Evolutionary conservation across 495 filamentous ascomycete genomes (phyloP).

Genomic region (Neurospora tetrasperma): DNA sequence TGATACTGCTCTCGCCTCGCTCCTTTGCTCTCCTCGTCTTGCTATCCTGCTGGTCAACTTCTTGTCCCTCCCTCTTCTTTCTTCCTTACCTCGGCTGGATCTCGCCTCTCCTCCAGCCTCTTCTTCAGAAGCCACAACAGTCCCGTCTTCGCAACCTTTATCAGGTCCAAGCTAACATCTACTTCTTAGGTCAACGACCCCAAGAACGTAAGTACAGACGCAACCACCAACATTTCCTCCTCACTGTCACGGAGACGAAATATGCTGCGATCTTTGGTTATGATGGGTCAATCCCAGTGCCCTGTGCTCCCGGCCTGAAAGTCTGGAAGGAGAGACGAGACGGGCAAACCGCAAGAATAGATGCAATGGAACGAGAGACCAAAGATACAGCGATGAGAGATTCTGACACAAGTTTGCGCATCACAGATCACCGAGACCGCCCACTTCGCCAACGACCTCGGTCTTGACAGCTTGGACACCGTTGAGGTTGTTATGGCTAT

Average conservation of each 20-base stretch:
- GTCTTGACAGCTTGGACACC: conserved; percentile 91
- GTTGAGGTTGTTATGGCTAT: conserved; percentile 99
- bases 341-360: neutral
- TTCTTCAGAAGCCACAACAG: neutral
- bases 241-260: neutral
- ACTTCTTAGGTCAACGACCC: conserved; percentile 57
- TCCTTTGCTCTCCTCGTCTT: neutral
- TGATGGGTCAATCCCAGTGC: neutral
- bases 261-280: neutral
- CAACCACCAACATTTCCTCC: neutral
- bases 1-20: neutral
- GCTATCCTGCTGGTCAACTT: neutral
- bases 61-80: neutral
- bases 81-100: neutral
- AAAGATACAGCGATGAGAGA: neutral
- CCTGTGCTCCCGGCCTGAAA: neutral
- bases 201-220: conserved; percentile 49
- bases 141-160: neutral
- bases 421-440: conserved; percentile 66
- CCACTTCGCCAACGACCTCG: conserved; percentile 93
- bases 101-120: neutral
- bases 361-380: neutral
- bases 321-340: neutral
- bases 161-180: conserved; percentile 13
- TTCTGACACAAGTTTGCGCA: conserved; percentile 4